phyloP scores from a whole-genome alignment of 805 yeast genomes.

The Saturnispora silvae region DNA sequence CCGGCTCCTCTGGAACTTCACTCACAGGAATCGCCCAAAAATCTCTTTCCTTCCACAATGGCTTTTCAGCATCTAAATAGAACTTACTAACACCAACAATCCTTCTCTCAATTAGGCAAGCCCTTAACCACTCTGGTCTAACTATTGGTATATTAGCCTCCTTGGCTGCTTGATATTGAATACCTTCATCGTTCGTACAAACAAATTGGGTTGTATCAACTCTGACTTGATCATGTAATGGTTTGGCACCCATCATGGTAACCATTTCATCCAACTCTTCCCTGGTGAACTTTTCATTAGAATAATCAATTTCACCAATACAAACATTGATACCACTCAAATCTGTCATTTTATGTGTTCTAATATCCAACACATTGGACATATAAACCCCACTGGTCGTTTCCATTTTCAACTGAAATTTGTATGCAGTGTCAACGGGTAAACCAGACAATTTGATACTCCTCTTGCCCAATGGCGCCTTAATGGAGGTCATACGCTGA shows the following conservation, averaged over 20 bases:
- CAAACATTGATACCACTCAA: constrained; percentile 87
- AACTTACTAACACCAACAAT: constrained; percentile 89
- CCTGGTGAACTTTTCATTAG: constrained; percentile 34
- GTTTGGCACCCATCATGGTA: constrained; percentile 69
- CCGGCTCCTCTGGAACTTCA: neutral
- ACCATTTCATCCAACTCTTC: constrained; percentile 58
- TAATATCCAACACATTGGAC: constrained; percentile 58
- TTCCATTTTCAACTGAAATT: constrained; percentile 67
- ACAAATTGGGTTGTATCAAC: constrained; percentile 93
- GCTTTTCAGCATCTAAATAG: constrained; percentile 46
- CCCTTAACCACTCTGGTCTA: constrained; percentile 94
- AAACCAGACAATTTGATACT: constrained; percentile 86
- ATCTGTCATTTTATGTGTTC: constrained; percentile 94
- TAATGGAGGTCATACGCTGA: constrained; percentile 67
- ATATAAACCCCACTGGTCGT: constrained; percentile 83
- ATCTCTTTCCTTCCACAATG: constrained; percentile 33
- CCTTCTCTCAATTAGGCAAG: constrained; percentile 81
- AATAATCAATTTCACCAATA: constrained; percentile 62
- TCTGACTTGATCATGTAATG: constrained; percentile 59
- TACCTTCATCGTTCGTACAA: constrained; percentile 59
- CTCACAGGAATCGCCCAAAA: constrained; percentile 24
- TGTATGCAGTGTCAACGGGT: constrained; percentile 73
- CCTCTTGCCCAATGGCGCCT: constrained; percentile 66
- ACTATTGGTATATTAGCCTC: constrained; percentile 87
- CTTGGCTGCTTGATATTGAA: constrained; percentile 61